A percentile compares a stretch with the other conserved stretches of the same genome.
Conservation (phyloP, 2,329 filamentous ascomycete species). For the Fusarium globosum region DNA sequence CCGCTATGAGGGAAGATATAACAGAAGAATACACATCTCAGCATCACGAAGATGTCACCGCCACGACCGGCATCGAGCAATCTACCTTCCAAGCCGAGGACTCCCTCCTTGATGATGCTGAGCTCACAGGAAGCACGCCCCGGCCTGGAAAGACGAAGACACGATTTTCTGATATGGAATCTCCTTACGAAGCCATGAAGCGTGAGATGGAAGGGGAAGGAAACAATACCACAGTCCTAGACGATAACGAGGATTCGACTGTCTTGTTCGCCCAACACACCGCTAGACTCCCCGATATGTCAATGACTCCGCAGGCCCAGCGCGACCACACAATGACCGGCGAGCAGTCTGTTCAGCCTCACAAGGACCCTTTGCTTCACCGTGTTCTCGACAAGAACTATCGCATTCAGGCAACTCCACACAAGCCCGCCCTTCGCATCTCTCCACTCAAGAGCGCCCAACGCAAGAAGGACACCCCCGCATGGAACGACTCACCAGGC, state of each 20-base stretch:
- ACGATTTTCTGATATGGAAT: conserved; percentile 74
- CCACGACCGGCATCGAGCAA: conserved; percentile 48
- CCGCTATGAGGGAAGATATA: conserved; percentile 67
- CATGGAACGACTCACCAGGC: conserved; percentile 69
- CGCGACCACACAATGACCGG: conserved; percentile 43
- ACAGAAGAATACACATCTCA: conserved; percentile 61
- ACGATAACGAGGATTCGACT: conserved; percentile 59
- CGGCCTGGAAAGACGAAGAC: conserved; percentile 64
- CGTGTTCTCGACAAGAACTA: conserved; percentile 96
- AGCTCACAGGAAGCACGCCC: conserved; percentile 75
- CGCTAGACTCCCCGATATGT: conserved; percentile 69
- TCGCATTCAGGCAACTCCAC: conserved; percentile 90
- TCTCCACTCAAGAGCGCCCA: conserved; percentile 58
- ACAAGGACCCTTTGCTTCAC: conserved; percentile 84
- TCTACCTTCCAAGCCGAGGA: conserved; percentile 63
- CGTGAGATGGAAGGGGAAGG: conserved; percentile 69
- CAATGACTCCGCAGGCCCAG: conserved; percentile 70
- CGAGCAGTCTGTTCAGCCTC: conserved; percentile 50
- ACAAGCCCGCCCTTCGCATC: conserved; percentile 63
- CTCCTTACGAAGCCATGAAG: conserved; percentile 80
- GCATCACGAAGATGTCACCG: conserved; percentile 52
- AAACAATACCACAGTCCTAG: conserved; percentile 50
- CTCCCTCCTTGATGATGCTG: conserved; percentile 74
- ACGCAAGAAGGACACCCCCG: conserved; percentile 51
- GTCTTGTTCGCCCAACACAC: conserved; percentile 64